Percentiles rank a stretch among this genome's conserved stretches.
Evolutionary conservation across 441 rosid species (phyloP).

Genomic region (Syzygium syzygioides): DNA sequence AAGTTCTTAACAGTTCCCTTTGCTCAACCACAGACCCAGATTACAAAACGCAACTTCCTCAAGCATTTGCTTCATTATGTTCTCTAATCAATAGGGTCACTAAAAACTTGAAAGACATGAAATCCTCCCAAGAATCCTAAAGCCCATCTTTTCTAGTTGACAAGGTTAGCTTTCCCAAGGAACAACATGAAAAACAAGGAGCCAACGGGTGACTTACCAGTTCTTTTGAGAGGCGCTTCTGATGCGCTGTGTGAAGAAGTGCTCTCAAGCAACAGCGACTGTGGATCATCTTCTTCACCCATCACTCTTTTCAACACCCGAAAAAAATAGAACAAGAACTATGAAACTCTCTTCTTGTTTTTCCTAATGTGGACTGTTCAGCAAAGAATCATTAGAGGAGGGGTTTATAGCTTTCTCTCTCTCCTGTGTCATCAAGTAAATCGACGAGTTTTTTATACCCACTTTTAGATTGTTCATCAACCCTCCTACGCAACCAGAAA

Average conservation of each 20-base stretch:
- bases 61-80: background rate
- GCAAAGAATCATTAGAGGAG: background rate
- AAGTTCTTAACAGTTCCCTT: background rate
- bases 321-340: background rate
- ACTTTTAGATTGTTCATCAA: background rate
- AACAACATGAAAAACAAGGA: background rate
- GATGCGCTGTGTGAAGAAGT: background rate
- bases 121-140: background rate
- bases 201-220: slow-evolving; percentile 12
- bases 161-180: background rate
- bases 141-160: background rate
- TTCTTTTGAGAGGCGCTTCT: slow-evolving; percentile 15
- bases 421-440: background rate
- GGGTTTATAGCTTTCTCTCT: background rate
- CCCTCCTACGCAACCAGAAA: background rate
- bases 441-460: background rate
- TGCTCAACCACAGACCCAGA: background rate
- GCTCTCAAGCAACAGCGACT: slow-evolving; percentile 9
- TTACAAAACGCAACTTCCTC: background rate
- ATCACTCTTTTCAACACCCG: slow-evolving; percentile 8
- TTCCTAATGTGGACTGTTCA: background rate
- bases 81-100: background rate
- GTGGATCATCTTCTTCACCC: slow-evolving; percentile 13
- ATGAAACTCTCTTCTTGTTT: background rate
- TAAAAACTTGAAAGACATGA: background rate